These are phyloP conservation scores for Xylaria sp. DNA, from an alignment of 2,329 filamentous ascomycete species.

Conservation along the genomic window DNA sequence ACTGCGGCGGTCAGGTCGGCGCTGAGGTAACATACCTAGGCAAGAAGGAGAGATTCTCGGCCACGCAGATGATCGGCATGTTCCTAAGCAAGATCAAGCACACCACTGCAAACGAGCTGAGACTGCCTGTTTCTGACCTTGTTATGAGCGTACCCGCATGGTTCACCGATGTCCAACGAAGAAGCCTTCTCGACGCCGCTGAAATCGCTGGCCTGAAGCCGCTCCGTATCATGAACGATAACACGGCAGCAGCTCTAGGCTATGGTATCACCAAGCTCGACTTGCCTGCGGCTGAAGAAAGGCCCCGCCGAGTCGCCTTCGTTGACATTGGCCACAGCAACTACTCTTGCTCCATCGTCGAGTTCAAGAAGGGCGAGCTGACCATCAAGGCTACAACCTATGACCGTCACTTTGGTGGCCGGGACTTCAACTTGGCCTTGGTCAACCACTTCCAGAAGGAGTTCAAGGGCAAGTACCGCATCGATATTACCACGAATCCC, in stretches of 20 bases:
- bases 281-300: conserved; percentile 81
- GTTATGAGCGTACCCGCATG: conserved; percentile 94
- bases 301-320: conserved; percentile 86
- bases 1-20: conserved; percentile 92
- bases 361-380: conserved; percentile 96
- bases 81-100: conserved; percentile 93
- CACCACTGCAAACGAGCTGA: conserved; percentile 84
- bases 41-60: conserved; percentile 94
- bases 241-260: conserved; percentile 90
- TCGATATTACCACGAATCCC: conserved; percentile 87
- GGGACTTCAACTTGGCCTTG: conserved; percentile 93
- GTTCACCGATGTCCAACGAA: conserved; percentile 95
- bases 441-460: conserved; percentile 94
- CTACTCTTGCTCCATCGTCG: conserved; percentile 91
- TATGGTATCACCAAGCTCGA: conserved; percentile 98
- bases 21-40: conserved; percentile 91
- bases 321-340: conserved; percentile 96
- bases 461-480: conserved; percentile 97
- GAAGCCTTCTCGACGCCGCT: conserved; percentile 84
- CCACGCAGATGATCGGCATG: conserved; percentile 92
- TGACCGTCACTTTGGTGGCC: conserved; percentile 95
- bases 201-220: conserved; percentile 93
- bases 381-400: conserved; percentile 89
- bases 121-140: conserved; percentile 87
- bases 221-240: conserved; percentile 96